Percentiles rank a stretch among this genome's conserved stretches.
phyloP scores from a whole-genome alignment of 306 rosid species.

The Nissolia schottii region DNA sequence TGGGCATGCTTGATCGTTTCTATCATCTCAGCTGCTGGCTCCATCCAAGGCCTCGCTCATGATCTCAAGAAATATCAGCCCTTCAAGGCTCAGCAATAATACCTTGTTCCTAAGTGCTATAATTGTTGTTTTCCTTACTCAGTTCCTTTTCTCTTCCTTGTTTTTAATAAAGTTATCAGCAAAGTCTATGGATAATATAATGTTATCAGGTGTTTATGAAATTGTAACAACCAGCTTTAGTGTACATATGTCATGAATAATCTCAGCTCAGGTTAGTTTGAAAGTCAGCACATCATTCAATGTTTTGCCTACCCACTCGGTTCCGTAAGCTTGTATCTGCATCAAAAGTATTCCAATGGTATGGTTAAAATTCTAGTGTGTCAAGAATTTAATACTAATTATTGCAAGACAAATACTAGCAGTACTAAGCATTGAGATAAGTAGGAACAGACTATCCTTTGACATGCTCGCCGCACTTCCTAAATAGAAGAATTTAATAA shows the following conservation, averaged over 20 bases:
- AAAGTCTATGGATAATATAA: conserved; percentile 26
- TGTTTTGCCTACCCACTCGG: background rate
- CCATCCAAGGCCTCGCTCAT: conserved; percentile 71
- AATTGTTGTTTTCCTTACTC: background rate
- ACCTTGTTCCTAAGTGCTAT: background rate
- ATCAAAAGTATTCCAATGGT: conserved; percentile 4
- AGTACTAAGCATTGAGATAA: background rate
- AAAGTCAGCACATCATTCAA: conserved; percentile 6
- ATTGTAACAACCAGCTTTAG: background rate
- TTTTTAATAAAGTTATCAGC: conserved; percentile 10
- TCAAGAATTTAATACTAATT: background rate
- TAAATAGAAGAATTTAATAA: background rate
- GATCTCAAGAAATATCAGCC: conserved; percentile 76
- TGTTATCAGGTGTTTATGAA: conserved; percentile 25
- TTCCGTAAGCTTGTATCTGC: background rate
- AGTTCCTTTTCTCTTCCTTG: background rate
- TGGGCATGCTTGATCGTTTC: conserved; percentile 79
- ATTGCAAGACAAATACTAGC: no score
- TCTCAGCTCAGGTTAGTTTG: conserved; percentile 5
- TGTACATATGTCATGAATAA: conserved; percentile 27
- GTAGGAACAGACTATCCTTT: background rate
- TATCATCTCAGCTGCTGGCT: conserved; percentile 74
- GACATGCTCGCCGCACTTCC: background rate
- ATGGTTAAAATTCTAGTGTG: background rate
- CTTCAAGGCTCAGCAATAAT: conserved; percentile 56